Conservation (phyloP, 192 early-diverging fungal genomes). For the Linnemannia exigua region DNA sequence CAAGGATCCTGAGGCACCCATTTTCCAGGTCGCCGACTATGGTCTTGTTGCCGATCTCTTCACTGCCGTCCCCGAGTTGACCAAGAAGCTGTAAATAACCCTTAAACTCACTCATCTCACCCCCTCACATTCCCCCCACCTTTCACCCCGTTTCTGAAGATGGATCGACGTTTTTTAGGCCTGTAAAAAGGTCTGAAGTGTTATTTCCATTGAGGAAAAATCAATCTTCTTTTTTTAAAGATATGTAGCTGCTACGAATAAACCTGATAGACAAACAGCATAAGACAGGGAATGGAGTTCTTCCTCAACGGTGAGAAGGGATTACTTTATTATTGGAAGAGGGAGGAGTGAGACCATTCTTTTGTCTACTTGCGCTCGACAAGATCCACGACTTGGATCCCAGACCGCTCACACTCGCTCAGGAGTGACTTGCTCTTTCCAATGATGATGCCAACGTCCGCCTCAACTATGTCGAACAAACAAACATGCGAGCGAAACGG, state of each 20-base stretch:
- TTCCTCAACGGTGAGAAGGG: background rate
- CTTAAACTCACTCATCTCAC: background rate
- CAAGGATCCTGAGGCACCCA: slow-evolving; percentile 98
- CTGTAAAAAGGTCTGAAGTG: no score
- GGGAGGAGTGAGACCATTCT: background rate
- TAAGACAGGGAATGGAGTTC: background rate
- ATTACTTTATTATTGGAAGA: background rate
- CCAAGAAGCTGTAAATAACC: slow-evolving; percentile 82
- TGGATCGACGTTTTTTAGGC: no score
- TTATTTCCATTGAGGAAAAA: background rate
- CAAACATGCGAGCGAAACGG: background rate
- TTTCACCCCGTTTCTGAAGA: background rate
- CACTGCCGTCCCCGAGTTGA: slow-evolving; percentile 92
- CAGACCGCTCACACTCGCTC: slow-evolving; percentile 43
- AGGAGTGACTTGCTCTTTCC: slow-evolving; percentile 43
- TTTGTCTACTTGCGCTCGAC: slow-evolving; percentile 10
- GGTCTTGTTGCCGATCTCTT: slow-evolving; percentile 97
- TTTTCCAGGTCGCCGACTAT: slow-evolving; percentile 98
- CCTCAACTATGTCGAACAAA: slow-evolving; percentile 33
- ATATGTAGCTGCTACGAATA: background rate
- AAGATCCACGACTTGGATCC: slow-evolving; percentile 38
- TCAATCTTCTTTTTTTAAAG: background rate
- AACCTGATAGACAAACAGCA: slow-evolving; percentile 2
- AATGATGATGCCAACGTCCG: slow-evolving; percentile 50
- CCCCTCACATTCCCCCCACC: background rate